Conservation (phyloP, 2,329 filamentous ascomycete species). For the Emericellopsis atlantica region DNA sequence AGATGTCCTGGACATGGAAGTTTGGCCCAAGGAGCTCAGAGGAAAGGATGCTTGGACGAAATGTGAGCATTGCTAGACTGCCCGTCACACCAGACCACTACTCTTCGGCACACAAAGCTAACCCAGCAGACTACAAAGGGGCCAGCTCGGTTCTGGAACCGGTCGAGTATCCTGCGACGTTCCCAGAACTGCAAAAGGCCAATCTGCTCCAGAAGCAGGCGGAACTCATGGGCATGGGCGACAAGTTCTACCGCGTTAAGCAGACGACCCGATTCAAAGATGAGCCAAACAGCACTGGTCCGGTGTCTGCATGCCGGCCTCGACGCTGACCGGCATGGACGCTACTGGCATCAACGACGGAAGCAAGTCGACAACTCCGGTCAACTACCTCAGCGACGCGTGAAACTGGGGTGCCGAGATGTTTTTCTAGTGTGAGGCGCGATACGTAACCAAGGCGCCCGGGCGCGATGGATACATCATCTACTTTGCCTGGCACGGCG, state of each 20-base stretch:
- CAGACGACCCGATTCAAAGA: conserved; percentile 52
- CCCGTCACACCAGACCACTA: too few relatives aligned
- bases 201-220: conserved; percentile 45
- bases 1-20: conserved; percentile 34
- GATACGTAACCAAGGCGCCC: conserved; percentile 43
- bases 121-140: conserved; percentile 39
- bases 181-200: conserved; percentile 45
- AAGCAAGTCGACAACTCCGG: conserved; percentile 52
- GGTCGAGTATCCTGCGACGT: conserved; percentile 41
- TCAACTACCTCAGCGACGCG: conserved; percentile 56
- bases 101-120: too few relatives aligned
- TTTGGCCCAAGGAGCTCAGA: conserved; percentile 48
- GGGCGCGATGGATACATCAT: conserved; percentile 44
- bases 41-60: conserved; percentile 25
- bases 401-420: conserved; percentile 64
- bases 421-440: conserved; percentile 57
- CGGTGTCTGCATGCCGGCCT: conserved; percentile 52
- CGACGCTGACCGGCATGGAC: conserved; percentile 49
- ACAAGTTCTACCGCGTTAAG: conserved; percentile 41
- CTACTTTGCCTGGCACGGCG: conserved; percentile 52
- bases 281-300: conserved; percentile 48
- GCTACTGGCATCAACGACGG: conserved; percentile 54
- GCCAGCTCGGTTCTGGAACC: conserved; percentile 46
- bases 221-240: conserved; percentile 29
- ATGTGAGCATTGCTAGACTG: conserved; percentile 25